phyloP scores from a whole-genome alignment of 2,329 filamentous ascomycete species.

The Huntiella omanensis region DNA sequence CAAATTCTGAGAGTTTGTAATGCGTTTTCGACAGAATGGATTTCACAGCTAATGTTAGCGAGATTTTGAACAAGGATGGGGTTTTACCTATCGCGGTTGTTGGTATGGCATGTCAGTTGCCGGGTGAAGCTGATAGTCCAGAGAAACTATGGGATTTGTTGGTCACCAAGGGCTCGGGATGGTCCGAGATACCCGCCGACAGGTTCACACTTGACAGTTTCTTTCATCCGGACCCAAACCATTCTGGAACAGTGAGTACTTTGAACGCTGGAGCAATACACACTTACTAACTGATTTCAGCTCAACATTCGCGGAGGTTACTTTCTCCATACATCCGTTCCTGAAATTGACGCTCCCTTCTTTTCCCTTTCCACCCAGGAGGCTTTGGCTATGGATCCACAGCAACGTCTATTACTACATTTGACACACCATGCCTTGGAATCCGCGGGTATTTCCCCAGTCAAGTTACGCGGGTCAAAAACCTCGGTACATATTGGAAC shows the following conservation, averaged over 20 bases:
- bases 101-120: conserved; percentile 28
- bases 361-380: conserved; percentile 14
- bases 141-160: conserved; percentile 26
- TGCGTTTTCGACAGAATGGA: background rate
- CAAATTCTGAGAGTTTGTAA: background rate
- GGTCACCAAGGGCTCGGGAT: conserved; percentile 17
- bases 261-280: too few species aligned
- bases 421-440: conserved; percentile 16
- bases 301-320: conserved; percentile 13
- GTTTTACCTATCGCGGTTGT: conserved; percentile 13
- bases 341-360: conserved; percentile 15
- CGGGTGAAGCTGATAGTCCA: conserved; percentile 23
- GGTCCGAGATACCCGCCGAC: conserved; percentile 23
- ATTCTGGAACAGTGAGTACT: conserved; percentile 4
- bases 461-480: conserved; percentile 14
- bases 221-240: conserved; percentile 17
- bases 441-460: conserved; percentile 18
- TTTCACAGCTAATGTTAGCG: background rate
- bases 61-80: background rate
- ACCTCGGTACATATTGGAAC: conserved; percentile 17
- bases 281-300: background rate
- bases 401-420: conserved; percentile 16
- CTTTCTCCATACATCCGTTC: conserved; percentile 16
- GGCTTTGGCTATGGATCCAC: conserved; percentile 16
- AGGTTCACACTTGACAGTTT: conserved; percentile 26